phyloP scores from a whole-genome alignment of 2,329 filamentous ascomycete genomes.

The Sporothrix sp. region DNA sequence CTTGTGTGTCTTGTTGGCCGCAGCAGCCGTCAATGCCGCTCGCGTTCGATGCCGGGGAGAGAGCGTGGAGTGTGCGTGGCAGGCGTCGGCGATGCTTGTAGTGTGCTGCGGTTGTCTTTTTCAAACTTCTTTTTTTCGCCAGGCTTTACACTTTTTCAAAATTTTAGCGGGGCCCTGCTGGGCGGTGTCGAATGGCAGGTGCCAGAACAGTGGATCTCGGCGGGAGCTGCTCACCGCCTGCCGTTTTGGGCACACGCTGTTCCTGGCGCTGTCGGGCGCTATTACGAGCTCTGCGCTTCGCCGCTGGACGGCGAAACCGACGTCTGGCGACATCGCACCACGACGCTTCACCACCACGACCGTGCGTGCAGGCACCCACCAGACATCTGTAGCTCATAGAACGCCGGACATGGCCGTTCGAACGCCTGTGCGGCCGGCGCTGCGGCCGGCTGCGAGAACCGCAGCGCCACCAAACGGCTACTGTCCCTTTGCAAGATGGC shows the following conservation, averaged over 20 bases:
- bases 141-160: slow-evolving; percentile 10
- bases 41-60: no score
- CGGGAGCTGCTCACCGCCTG: slow-evolving; percentile 15
- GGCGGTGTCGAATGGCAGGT: neutral
- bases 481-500: neutral
- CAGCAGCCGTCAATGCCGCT: no score
- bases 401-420: neutral
- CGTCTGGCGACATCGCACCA: neutral
- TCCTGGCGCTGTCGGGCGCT: neutral
- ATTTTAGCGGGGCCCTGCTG: slow-evolving; percentile 8
- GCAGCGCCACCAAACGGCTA: neutral
- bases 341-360: no score
- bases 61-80: no score
- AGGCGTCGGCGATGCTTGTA: no score
- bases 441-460: neutral
- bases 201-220: neutral
- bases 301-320: neutral
- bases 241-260: neutral
- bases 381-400: neutral
- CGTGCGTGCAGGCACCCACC: neutral
- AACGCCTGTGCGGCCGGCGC: neutral
- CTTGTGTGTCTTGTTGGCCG: no score
- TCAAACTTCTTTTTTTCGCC: slow-evolving; percentile 10
- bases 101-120: no score
- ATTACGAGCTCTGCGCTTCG: neutral